Base-by-base conservation (phyloP, 1,284 basidiomycete species). In the Cryptococcus sp. region DNA sequence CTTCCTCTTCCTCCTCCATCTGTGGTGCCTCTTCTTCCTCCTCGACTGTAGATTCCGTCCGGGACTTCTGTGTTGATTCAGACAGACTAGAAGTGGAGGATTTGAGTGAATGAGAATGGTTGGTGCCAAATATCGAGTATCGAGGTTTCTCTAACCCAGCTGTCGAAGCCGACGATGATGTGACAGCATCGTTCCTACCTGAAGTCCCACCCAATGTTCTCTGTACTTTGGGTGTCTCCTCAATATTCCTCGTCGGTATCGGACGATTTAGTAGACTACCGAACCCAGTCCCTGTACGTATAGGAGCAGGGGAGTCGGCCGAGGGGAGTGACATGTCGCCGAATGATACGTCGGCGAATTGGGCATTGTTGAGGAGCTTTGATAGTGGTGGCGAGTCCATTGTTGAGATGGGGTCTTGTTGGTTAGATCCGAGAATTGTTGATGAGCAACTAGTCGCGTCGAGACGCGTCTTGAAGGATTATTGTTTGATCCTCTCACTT, bases 351-450 rank as follows among this genome's bases (percentile, higher is more conserved):
- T 55, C 50, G 10, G 13, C 9, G 22, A 45, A 24, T 46, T 46
- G 13, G 54, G 21, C 10, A 25, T 28, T 40, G 25, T 32, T 23
- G 10, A 37, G n/a, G 28, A 57, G 44, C 5, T 47, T 50, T 9
- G 55, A 53, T 4, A 57, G 25, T 1, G 54, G 48, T 3, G 56
- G 56, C 5, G 56, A 57, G 31, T 57, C 56, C 56, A 57, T 57
- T n/a, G 32, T 34, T 34, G 32, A 9, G 32, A 9, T 34, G 32
- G 16, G 10, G 32, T 34, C 32, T 34, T n/a, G n/a, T n/a, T n/a
- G n/a, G n/a, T n/a, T n/a, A n/a, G n/a, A n/a, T n/a, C n/a, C n/a
- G n/a, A n/a, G n/a, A n/a, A n/a, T n/a, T n/a, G n/a, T n/a, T n/a
- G n/a, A n/a, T n/a, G n/a, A n/a, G n/a, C n/a, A n/a, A n/a, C n/a